A percentile compares a stretch with the other conserved stretches of the same genome.
Conservation (phyloP, 768 basidiomycete species). For the Auricularia heimuer region DNA sequence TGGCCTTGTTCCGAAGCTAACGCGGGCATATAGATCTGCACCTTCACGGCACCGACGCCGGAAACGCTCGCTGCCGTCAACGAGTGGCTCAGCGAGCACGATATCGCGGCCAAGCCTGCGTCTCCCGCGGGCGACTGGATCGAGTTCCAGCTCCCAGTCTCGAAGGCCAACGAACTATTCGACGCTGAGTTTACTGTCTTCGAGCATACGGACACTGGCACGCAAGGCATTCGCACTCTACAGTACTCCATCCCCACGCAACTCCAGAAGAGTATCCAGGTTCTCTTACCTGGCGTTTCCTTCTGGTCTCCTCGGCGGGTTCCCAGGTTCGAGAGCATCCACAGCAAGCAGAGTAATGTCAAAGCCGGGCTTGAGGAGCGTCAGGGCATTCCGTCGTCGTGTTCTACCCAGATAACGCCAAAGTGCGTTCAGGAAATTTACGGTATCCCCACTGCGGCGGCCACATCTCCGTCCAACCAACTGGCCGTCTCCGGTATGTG, state of each 20-base stretch:
- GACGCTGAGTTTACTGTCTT: constrained; percentile 20
- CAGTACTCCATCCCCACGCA: constrained; percentile 16
- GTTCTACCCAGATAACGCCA: too few relatives aligned
- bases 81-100: constrained; percentile 16
- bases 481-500: constrained; percentile 18
- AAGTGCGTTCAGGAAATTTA: too few relatives aligned
- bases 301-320: too few relatives aligned
- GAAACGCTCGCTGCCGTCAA: constrained; percentile 18
- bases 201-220: constrained; percentile 14
- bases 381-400: too few relatives aligned
- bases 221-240: constrained; percentile 16
- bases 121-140: constrained; percentile 24
- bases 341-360: too few relatives aligned
- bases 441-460: constrained; percentile 10
- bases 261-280: too few relatives aligned
- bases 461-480: constrained; percentile 19
- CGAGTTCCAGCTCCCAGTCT: constrained; percentile 16
- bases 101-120: constrained; percentile 15
- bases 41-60: constrained; percentile 19
- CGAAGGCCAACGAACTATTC: constrained; percentile 20
- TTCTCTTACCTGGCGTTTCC: too few relatives aligned
- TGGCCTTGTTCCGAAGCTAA: neutral
- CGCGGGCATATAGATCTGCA: constrained; percentile 11
- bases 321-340: too few relatives aligned
- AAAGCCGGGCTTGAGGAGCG: too few relatives aligned